Conservation (phyloP, 371 early-diverging fungal genomes). For the Mucor indicus region DNA sequence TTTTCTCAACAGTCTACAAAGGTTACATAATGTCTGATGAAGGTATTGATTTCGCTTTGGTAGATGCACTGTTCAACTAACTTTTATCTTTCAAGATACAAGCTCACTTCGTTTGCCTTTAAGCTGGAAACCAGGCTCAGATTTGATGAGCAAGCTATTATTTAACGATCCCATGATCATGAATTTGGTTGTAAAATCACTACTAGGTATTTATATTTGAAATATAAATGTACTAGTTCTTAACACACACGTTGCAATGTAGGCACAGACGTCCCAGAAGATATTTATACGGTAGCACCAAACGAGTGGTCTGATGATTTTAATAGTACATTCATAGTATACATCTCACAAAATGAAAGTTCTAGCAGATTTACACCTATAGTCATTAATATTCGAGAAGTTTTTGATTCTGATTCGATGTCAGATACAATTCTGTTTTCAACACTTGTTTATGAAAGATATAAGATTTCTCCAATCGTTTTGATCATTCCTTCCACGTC, state of each 20-base stretch:
- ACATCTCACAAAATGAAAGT: conserved; percentile 11
- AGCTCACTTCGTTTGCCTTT: conserved; percentile 4
- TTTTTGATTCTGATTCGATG: conserved; percentile 16
- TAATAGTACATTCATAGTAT: conserved; percentile 11
- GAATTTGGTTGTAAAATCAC: conserved; percentile 14
- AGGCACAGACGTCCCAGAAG: conserved; percentile 9
- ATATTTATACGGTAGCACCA: conserved; percentile 8
- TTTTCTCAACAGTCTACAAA: no score
- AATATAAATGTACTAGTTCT: conserved; percentile 5
- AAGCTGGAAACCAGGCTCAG: conserved; percentile 5
- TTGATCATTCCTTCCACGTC: conserved; percentile 3
- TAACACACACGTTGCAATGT: conserved; percentile 8
- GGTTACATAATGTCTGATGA: no score
- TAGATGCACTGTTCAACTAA: conserved; percentile 1
- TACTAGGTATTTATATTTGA: conserved; percentile 9
- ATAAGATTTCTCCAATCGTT: conserved; percentile 8
- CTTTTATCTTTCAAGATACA: conserved; percentile 7
- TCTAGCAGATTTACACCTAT: conserved; percentile 12
- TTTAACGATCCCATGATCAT: conserved; percentile 12
- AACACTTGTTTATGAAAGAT: conserved; percentile 2
- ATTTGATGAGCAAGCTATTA: conserved; percentile 11
- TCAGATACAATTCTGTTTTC: conserved; percentile 6
- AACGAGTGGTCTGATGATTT: conserved; percentile 10
- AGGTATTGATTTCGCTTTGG: conserved; percentile 7
- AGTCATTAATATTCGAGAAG: conserved; percentile 12